Evolutionary conservation across 2,329 filamentous ascomycete species (phyloP).

Genomic region (Cordyceps fumosorosea): DNA sequence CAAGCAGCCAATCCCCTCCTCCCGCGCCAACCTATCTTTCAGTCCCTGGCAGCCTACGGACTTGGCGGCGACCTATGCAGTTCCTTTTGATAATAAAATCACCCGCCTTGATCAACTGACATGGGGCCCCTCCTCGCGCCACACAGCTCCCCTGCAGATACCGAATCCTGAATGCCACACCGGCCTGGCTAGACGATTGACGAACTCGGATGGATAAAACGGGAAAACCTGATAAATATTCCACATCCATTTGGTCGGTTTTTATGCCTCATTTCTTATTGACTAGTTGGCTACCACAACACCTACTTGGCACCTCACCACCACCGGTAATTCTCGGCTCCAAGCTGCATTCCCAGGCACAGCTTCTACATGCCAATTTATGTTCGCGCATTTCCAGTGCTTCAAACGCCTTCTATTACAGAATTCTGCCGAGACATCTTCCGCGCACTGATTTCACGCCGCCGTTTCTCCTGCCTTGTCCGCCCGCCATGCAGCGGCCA

Average conservation of each 20-base stretch:
- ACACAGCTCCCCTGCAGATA: neutral
- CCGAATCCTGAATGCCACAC: neutral
- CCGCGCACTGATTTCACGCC: conserved; percentile 37
- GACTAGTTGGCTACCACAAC: too few species aligned
- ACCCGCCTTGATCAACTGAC: neutral
- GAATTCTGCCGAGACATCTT: conserved; percentile 28
- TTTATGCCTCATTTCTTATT: too few species aligned
- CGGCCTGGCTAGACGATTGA: neutral
- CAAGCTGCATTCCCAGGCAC: too few species aligned
- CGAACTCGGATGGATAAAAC: neutral
- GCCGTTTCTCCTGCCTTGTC: conserved; percentile 24
- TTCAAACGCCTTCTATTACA: too few species aligned
- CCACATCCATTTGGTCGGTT: neutral
- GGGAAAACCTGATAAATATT: neutral
- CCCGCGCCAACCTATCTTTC: neutral
- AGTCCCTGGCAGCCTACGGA: neutral
- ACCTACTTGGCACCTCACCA: too few species aligned
- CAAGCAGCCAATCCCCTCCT: too few species aligned
- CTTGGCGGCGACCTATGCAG: neutral
- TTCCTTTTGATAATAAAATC: neutral
- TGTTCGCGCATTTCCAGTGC: too few species aligned
- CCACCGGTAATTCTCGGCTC: too few species aligned
- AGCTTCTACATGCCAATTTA: too few species aligned
- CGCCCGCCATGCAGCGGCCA: conserved; percentile 23
- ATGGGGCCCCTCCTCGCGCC: neutral